Evolutionary conservation across 2,329 filamentous ascomycete genomes (phyloP).

Genomic region (Monosporascus sp.): DNA sequence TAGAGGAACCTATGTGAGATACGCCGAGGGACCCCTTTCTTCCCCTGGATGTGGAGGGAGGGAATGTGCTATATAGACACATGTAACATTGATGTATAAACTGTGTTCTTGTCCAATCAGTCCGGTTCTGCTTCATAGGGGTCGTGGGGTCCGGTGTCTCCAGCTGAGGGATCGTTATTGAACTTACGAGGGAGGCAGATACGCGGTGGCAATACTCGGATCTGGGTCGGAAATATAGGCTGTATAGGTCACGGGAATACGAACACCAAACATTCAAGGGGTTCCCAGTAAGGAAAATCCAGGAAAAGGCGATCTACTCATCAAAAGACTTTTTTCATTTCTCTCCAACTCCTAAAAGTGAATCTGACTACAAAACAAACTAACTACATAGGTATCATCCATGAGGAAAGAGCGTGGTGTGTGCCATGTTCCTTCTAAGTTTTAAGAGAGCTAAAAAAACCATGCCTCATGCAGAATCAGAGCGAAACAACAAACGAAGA

Average conservation of each 20-base stretch:
- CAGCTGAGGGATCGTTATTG: no score
- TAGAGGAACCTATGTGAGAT: constrained; percentile 9
- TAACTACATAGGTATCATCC: constrained; percentile 21
- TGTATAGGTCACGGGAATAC: no score
- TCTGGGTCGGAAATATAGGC: no score
- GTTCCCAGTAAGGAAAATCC: no score
- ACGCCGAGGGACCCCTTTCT: neutral
- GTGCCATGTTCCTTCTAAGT: constrained; percentile 1
- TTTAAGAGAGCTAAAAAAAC: constrained; percentile 2
- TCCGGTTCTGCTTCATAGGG: no score
- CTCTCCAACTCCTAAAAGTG: constrained; percentile 4
- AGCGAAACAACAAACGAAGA: constrained; percentile 5
- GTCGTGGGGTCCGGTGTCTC: no score
- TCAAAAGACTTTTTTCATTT: neutral
- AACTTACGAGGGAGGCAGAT: no score
- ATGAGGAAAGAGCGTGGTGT: neutral
- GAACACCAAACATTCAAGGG: no score
- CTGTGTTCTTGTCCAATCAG: neutral
- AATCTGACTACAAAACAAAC: constrained; percentile 1
- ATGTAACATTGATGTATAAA: constrained; percentile 2
- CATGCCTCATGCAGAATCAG: neutral
- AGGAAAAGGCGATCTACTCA: neutral
- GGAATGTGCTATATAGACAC: neutral
- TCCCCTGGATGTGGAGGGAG: neutral
- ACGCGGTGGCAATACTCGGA: no score